Percentiles rank a stretch among this genome's conserved stretches.
Evolutionary conservation across 441 rosid genomes (phyloP).

Genomic region (Raphanus hybrid): DNA sequence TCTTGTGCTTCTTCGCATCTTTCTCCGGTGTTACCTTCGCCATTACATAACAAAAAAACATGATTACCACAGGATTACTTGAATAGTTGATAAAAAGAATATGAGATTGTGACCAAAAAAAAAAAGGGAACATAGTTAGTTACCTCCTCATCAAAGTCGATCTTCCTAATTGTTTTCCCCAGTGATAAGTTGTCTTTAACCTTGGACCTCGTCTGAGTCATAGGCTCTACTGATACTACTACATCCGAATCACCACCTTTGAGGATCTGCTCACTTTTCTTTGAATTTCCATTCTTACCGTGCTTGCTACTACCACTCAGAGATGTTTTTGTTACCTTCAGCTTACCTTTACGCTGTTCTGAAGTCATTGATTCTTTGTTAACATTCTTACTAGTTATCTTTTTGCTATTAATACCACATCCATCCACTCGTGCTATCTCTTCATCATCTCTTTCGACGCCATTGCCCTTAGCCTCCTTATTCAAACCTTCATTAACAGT

Average conservation of each 20-base stretch:
- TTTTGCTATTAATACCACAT: background rate
- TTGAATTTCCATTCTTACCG: constrained; percentile 15
- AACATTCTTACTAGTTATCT: background rate
- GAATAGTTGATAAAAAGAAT: too few relatives aligned
- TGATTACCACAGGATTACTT: too few relatives aligned
- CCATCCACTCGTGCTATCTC: too few relatives aligned
- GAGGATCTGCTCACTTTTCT: constrained; percentile 10
- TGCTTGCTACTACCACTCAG: constrained; percentile 9
- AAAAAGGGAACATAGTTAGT: constrained; percentile 26
- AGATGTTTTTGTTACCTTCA: constrained; percentile 31
- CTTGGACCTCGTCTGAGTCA: constrained; percentile 3
- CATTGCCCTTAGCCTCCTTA: too few relatives aligned
- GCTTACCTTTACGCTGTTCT: constrained; percentile 15
- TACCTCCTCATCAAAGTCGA: constrained; percentile 58
- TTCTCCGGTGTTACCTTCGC: constrained; percentile 51
- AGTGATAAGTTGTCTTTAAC: constrained; percentile 29
- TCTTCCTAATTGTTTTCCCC: constrained; percentile 48
- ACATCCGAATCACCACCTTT: background rate
- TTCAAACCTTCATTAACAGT: too few relatives aligned
- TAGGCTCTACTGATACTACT: background rate
- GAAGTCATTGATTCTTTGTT: constrained; percentile 14
- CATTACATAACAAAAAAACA: constrained; percentile 8
- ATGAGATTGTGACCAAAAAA: too few relatives aligned
- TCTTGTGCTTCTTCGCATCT: constrained; percentile 34
- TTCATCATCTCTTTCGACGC: too few relatives aligned